A percentile compares a stretch with the other conserved stretches of the same genome.
Conservation (phyloP, 2,329 filamentous ascomycete species). For the Cephalotrichum gorgonifer region DNA sequence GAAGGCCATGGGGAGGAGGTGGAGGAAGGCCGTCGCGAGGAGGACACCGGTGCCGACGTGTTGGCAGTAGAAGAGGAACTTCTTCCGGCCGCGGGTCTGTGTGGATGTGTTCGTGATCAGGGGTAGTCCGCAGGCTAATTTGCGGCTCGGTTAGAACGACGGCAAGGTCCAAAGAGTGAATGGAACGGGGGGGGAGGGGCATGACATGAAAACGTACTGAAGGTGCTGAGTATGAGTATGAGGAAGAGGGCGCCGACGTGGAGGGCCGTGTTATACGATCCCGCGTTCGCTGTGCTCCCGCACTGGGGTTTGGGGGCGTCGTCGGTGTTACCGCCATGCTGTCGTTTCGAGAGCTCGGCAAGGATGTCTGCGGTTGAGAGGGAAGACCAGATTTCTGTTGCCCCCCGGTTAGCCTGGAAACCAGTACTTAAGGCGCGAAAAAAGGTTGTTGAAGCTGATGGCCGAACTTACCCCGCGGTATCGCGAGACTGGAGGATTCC, state of each 20-base stretch:
- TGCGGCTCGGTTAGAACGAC: neutral
- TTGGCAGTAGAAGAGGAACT: slow-evolving; percentile 55
- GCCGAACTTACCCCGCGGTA: neutral
- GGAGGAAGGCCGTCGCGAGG: slow-evolving; percentile 79
- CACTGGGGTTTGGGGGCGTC: slow-evolving; percentile 35
- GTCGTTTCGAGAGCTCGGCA: slow-evolving; percentile 40
- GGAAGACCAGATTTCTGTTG: slow-evolving; percentile 26
- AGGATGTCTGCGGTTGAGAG: slow-evolving; percentile 40
- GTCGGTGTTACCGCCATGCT: slow-evolving; percentile 18
- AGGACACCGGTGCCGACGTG: slow-evolving; percentile 77
- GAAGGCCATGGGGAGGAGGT: slow-evolving; percentile 61
- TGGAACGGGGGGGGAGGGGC: neutral
- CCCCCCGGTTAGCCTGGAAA: neutral
- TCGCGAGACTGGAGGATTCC: neutral
- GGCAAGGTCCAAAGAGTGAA: neutral
- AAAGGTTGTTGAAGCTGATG: neutral
- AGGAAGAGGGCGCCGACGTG: slow-evolving; percentile 60
- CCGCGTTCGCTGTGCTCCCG: slow-evolving; percentile 35
- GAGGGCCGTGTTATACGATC: slow-evolving; percentile 53
- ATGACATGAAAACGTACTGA: slow-evolving; percentile 41
- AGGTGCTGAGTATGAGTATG: slow-evolving; percentile 50
- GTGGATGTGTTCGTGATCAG: slow-evolving; percentile 51
- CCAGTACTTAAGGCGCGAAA: too few relatives aligned
- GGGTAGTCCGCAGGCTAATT: slow-evolving; percentile 54
- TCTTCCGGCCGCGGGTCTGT: slow-evolving; percentile 45